Evolutionary conservation across 2,329 filamentous ascomycete genomes (phyloP).

Genomic region (Fusarium fujikuroi): DNA sequence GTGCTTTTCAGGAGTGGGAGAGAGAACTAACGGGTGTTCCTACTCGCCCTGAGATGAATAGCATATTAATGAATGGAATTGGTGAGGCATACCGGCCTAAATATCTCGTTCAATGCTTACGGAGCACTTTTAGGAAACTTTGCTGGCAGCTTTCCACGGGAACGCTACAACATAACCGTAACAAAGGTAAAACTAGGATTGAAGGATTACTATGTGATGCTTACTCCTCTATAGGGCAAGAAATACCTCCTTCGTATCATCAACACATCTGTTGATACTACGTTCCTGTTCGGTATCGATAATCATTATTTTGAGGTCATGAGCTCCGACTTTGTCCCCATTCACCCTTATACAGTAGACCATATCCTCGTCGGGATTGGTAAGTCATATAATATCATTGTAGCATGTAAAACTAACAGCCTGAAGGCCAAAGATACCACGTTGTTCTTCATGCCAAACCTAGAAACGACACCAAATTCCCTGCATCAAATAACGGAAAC

Average conservation of each 20-base stretch:
- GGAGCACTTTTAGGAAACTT: not conserved
- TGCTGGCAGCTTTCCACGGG: not conserved
- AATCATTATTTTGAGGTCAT: not conserved
- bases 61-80: constrained; percentile 9
- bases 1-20: constrained; percentile 9
- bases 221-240: not conserved
- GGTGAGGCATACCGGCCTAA: not conserved
- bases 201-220: not conserved
- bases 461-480: not conserved
- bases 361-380: not conserved
- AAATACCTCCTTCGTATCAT: not conserved
- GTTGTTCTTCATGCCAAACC: not conserved
- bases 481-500: not conserved
- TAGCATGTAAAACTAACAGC: not conserved
- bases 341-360: not conserved
- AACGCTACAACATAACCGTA: constrained; percentile 9
- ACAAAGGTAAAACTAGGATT: not conserved
- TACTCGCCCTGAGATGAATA: constrained; percentile 1
- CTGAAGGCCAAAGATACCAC: not conserved
- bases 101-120: not conserved
- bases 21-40: not conserved
- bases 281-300: not conserved
- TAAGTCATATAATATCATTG: not conserved
- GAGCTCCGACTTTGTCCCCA: not conserved
- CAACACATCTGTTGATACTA: constrained; percentile 1